Base-by-base conservation (phyloP, 2,329 filamentous ascomycete genomes). In the Botrytis galanthina region DNA sequence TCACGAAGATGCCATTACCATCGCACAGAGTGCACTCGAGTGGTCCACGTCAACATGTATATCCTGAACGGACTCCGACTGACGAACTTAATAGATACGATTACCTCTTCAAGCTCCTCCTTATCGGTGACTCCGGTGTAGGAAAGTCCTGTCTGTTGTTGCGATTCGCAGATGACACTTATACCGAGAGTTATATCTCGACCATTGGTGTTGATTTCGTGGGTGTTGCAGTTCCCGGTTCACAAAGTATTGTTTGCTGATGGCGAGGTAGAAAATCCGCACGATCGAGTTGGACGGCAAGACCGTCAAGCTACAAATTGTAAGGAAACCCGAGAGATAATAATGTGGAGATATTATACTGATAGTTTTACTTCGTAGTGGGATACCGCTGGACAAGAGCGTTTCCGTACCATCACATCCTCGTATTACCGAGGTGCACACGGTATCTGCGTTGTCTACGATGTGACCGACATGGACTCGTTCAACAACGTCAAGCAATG, bases 401-500 rank as follows among this genome's bases (percentile, higher is more conserved):
- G 96, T 82, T 99, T 99, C 94, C 92, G 96, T 84, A 99, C 96
- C 81, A 99, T 99, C 87, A 99, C 96, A 76, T 98, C 95, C 60
- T 98, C 96, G 75, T 99, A 99, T 90, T 99, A 99, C 89, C 94
- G 96, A 83, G 96, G 96, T 81, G 96, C 96, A 79, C 96, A 98
- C 86, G 96, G 96, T 81, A 99, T 99, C 86, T 99, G 96, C 86
- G 95, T 99, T 80, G 96, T 99, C 83, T 99, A 98, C 89, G 96
- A 99, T 91, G 96, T 99, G 82, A 99, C 96, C 79, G 96, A 99
- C 84, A 98, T 98, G 95, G 96, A 98, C 84, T 97, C 94, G 44
- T 99, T 99, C 93, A 98, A 99, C 91, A 99, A 98, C 87, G 96
- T 99, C 81, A 98, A 99, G 93, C 96, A 99, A 89, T 99, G 96